These are phyloP conservation scores for Diaporthe nobilis DNA, from an alignment of 2,329 filamentous ascomycete species.

Conservation along the genomic window DNA sequence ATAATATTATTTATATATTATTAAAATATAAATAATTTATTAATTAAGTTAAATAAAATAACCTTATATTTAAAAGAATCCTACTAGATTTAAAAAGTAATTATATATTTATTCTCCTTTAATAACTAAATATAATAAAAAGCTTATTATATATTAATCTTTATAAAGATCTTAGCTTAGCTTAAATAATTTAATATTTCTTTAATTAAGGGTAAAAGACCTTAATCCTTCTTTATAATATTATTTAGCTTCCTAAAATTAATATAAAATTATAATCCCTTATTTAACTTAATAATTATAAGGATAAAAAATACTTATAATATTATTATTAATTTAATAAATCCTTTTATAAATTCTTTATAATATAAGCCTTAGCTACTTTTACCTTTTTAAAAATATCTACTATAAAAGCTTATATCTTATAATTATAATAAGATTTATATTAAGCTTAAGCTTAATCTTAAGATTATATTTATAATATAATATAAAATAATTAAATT, in stretches of 20 bases:
- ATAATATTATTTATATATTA: conserved; percentile 36
- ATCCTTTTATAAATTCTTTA: conserved; percentile 30
- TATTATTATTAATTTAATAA: background rate
- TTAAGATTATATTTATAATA: background rate
- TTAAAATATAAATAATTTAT: conserved; percentile 41
- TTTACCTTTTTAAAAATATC: background rate
- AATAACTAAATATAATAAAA: conserved; percentile 1
- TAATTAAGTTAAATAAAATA: background rate
- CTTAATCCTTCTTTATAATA: no score
- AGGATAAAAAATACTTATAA: no score
- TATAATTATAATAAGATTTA: conserved; percentile 24
- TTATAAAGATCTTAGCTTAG: no score
- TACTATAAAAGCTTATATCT: background rate
- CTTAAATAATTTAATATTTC: no score
- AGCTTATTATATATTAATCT: background rate
- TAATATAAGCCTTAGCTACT: background rate
- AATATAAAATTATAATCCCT: no score
- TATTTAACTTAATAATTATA: no score
- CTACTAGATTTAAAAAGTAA: background rate
- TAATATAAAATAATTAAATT: background rate
- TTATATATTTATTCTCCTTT: background rate
- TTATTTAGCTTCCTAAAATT: no score
- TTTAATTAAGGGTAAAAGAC: no score
- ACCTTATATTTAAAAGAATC: background rate
- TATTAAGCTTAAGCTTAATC: conserved; percentile 45